phyloP scores from a whole-genome alignment of 2,329 filamentous ascomycete species.

The Diaporthe eres region DNA sequence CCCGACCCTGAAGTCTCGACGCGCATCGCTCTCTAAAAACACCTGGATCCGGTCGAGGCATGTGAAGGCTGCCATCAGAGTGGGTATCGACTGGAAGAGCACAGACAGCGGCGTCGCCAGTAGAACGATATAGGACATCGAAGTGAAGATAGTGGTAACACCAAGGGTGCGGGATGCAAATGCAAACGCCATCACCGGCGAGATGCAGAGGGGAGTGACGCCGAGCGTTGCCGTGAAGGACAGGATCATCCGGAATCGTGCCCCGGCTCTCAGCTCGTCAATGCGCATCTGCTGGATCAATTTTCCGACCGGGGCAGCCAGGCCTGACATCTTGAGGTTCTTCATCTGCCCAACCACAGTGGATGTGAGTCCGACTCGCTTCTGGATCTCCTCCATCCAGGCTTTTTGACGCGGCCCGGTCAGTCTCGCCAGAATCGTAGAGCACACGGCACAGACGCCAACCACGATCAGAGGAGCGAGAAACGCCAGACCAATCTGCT shows the following conservation, averaged over 20 bases:
- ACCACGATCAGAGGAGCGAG: constrained; percentile 51
- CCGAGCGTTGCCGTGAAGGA: constrained; percentile 47
- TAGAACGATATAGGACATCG: constrained; percentile 53
- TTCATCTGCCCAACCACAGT: constrained; percentile 49
- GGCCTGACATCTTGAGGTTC: constrained; percentile 49
- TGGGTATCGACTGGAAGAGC: constrained; percentile 53
- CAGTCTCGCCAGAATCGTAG: constrained; percentile 40
- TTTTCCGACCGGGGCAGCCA: constrained; percentile 46
- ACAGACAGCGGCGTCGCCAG: constrained; percentile 50
- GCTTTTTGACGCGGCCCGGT: constrained; percentile 46
- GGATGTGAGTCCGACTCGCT: constrained; percentile 47
- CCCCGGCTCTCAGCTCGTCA: constrained; percentile 46
- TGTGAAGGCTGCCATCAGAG: constrained; percentile 50
- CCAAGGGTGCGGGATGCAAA: constrained; percentile 45
- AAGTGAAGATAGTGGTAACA: constrained; percentile 49
- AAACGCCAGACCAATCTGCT: constrained; percentile 50
- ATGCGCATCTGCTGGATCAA: constrained; percentile 46
- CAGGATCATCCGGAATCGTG: constrained; percentile 45
- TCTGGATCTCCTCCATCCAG: constrained; percentile 51
- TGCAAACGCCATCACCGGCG: constrained; percentile 53
- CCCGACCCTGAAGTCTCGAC: constrained; percentile 46
- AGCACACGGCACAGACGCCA: constrained; percentile 43
- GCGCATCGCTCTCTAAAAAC: constrained; percentile 51
- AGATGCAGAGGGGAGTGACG: constrained; percentile 52
- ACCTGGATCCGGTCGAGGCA: constrained; percentile 54